phyloP scores from a whole-genome alignment of 768 basidiomycete genomes.

The Tulasnella sp. region DNA sequence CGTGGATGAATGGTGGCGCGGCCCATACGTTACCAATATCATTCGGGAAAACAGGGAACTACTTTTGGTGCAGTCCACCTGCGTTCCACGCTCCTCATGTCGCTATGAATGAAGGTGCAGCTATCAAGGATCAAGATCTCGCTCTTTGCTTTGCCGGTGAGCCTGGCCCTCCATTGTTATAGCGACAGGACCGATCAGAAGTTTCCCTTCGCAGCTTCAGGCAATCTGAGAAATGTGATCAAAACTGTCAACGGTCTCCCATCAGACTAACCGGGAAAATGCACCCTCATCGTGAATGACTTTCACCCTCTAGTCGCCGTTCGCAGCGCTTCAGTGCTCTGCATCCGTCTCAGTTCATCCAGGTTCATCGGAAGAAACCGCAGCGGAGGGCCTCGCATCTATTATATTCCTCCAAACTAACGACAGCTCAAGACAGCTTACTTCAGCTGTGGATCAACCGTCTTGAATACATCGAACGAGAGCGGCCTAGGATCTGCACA shows the following conservation, averaged over 20 bases:
- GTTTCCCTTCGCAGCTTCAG: constrained; percentile 45
- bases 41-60: constrained; percentile 23
- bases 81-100: constrained; percentile 40
- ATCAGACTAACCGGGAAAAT: constrained; percentile 42
- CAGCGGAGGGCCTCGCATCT: constrained; percentile 50
- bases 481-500: not conserved
- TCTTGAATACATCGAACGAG: not conserved
- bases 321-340: constrained; percentile 46
- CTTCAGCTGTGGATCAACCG: constrained; percentile 33
- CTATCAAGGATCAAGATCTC: constrained; percentile 9
- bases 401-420: constrained; percentile 49
- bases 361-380: constrained; percentile 36
- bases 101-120: constrained; percentile 34
- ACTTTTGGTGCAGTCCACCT: constrained; percentile 40
- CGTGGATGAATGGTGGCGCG: not conserved
- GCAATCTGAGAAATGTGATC: constrained; percentile 49
- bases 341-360: constrained; percentile 43
- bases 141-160: constrained; percentile 25
- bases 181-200: not conserved
- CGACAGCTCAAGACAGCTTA: constrained; percentile 38
- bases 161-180: not conserved
- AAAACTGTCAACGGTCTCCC: constrained; percentile 47
- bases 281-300: constrained; percentile 48
- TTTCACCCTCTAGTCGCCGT: constrained; percentile 35
- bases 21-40: not conserved